Conservation (phyloP, 1,139 yeast species). For the Saccharomycopsis crataegensis region DNA sequence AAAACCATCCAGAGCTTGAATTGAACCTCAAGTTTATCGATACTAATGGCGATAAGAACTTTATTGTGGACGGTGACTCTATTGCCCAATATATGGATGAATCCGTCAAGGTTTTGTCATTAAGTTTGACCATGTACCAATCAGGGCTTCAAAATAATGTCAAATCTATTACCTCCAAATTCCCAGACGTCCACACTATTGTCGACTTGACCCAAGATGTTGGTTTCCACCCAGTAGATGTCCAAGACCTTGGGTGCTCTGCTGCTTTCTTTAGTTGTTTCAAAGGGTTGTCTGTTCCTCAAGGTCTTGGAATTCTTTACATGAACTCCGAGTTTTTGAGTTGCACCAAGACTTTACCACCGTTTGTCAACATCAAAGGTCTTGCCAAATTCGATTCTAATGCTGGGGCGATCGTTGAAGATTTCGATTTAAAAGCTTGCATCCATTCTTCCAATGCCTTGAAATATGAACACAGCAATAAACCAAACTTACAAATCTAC, state of each 20-base stretch:
- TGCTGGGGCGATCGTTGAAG: not conserved
- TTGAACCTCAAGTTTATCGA: slow-evolving; percentile 16
- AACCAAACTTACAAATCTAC: slow-evolving; percentile 17
- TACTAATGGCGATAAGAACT: slow-evolving; percentile 11
- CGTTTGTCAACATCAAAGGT: slow-evolving; percentile 16
- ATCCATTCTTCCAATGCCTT: slow-evolving; percentile 1
- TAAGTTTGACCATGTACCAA: slow-evolving; percentile 20
- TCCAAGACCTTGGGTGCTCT: slow-evolving; percentile 11
- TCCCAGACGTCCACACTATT: slow-evolving; percentile 15
- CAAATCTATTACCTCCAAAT: slow-evolving; percentile 10
- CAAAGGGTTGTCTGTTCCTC: slow-evolving; percentile 20
- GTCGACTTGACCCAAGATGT: slow-evolving; percentile 21
- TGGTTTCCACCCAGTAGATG: slow-evolving; percentile 17
- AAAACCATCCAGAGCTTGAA: slow-evolving; percentile 10
- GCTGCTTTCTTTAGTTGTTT: slow-evolving; percentile 19
- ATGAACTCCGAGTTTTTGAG: slow-evolving; percentile 12
- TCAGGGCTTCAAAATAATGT: slow-evolving; percentile 19
- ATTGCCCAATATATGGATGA: slow-evolving; percentile 16
- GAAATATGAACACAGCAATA: slow-evolving; percentile 18
- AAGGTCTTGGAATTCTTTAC: slow-evolving; percentile 20
- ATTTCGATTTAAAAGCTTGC: slow-evolving; percentile 8
- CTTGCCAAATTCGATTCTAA: slow-evolving; percentile 2
- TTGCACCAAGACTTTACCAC: slow-evolving; percentile 10
- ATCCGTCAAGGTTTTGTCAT: slow-evolving; percentile 15
- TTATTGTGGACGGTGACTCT: slow-evolving; percentile 8